Conservation (phyloP, 768 basidiomycete species). For the Auriscalpium microsporum region DNA sequence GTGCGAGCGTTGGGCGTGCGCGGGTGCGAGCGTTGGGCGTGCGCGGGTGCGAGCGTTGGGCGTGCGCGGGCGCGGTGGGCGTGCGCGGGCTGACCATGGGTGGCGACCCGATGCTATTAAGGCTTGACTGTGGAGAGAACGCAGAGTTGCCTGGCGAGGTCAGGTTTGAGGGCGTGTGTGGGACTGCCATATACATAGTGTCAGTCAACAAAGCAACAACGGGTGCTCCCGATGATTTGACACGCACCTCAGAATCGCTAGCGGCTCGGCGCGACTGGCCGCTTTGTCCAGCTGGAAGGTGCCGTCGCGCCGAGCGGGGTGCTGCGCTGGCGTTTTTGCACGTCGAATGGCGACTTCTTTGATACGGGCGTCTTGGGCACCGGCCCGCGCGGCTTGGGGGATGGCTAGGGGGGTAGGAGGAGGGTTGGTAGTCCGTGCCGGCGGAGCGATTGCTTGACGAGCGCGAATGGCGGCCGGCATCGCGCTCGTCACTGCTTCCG, state of each 20-base stretch:
- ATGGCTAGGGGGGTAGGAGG: constrained; percentile 37
- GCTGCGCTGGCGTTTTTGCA: constrained; percentile 59
- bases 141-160: too few relatives aligned
- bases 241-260: constrained; percentile 70
- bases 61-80: too few relatives aligned
- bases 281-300: constrained; percentile 71
- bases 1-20: too few relatives aligned
- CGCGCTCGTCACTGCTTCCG: constrained; percentile 27
- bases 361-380: constrained; percentile 39
- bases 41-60: too few relatives aligned
- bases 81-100: constrained; percentile 19
- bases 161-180: constrained; percentile 71
- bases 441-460: constrained; percentile 52
- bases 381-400: constrained; percentile 44
- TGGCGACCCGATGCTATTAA: constrained; percentile 29
- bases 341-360: constrained; percentile 58
- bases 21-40: too few relatives aligned
- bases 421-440: constrained; percentile 19
- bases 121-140: constrained; percentile 33
- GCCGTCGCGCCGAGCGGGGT: constrained; percentile 50
- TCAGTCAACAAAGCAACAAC: background rate
- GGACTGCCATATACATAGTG: constrained; percentile 18
- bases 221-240: background rate
- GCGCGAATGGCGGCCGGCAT: constrained; percentile 31
- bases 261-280: constrained; percentile 58